phyloP scores from a whole-genome alignment of 2,329 filamentous ascomycete genomes.

The Microdochium paspali region DNA sequence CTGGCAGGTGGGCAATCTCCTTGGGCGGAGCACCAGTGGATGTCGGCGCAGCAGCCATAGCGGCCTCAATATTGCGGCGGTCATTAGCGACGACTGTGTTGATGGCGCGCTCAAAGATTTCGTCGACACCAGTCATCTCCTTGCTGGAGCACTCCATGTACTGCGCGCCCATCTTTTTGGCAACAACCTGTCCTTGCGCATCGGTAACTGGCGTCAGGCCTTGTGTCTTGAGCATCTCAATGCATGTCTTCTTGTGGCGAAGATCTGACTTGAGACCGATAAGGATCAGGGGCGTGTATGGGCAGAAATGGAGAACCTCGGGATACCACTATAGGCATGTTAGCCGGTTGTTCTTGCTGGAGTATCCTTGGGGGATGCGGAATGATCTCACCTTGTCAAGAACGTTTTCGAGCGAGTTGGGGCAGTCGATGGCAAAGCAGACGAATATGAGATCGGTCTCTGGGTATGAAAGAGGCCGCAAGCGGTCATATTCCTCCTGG shows the following conservation, averaged over 20 bases:
- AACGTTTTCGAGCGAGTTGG: conserved; percentile 95
- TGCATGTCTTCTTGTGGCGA: conserved; percentile 89
- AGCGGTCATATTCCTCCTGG: conserved; percentile 95
- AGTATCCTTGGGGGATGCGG: background rate
- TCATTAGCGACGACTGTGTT: conserved; percentile 81
- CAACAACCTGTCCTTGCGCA: conserved; percentile 80
- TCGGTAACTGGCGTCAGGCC: conserved; percentile 89
- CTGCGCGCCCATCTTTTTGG: conserved; percentile 84
- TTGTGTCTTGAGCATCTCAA: conserved; percentile 97
- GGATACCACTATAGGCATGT: conserved; percentile 73
- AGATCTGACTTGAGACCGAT: conserved; percentile 96
- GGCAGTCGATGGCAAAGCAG: conserved; percentile 98
- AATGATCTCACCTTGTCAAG: conserved; percentile 75
- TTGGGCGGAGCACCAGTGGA: background rate
- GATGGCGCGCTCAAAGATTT: conserved; percentile 90
- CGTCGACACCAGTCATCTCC: conserved; percentile 91
- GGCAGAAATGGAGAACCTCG: conserved; percentile 97
- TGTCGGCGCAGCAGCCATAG: conserved; percentile 26
- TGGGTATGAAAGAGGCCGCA: conserved; percentile 92
- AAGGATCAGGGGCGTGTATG: conserved; percentile 90
- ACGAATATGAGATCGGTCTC: conserved; percentile 98
- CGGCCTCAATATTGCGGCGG: conserved; percentile 49
- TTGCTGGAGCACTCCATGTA: conserved; percentile 99
- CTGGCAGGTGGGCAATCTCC: conserved; percentile 21
- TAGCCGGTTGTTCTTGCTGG: conserved; percentile 1